Evolutionary conservation across 192 early-diverging fungal genomes (phyloP), one percentile per base, ranked within the genome.

Genomic region (Backusella sp.): DNA sequence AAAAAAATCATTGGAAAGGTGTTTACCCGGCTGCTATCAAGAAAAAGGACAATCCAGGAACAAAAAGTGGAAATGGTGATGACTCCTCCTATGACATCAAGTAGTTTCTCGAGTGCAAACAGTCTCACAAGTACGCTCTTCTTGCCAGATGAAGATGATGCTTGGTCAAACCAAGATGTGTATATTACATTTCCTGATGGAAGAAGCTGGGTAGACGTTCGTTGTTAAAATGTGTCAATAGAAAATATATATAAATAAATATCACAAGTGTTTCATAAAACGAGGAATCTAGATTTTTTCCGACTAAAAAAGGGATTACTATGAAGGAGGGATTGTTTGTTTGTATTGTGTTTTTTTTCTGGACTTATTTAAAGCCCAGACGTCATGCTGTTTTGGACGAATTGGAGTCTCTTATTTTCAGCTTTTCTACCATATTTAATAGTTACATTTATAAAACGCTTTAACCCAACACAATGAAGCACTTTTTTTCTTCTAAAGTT

Each of bases 271-370:
- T 23, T 62, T 62, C 56, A 62, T 49, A 49, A 49, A 6, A 3
- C 4, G 53, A 26, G 56, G 56, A 62, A 62, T 62, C 56, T 62
- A 62, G 56, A 62, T 62, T 62, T 62, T 62, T 62, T 62, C 9
- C 26, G 28, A 28, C 56, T 62, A 62, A 62, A 62, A 62, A 62
- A 62, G 56, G 53, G 26, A 23, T 26, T 9, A 49, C 19, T n/a
- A 6, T 49, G 9, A 32, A 32, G 42, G 46, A 42, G 46, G 19
- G 46, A n/a, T 1, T 44, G 14, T 44, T 4, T 49, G 15, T n/a
- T 6, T 39, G 37, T 39, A 39, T 39, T 32, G 32, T 32, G n/a
- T 39, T 52, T 52, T 52, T 56, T 59, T 59, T 59, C 23, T 59
- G n/a, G 21, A 26, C n/a, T 28, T 62, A 28, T 62, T 62, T 62